These are phyloP conservation scores for Phoenix dactylifera DNA, from an alignment of 176 grass and related monocot species.

Conservation along the genomic window DNA sequence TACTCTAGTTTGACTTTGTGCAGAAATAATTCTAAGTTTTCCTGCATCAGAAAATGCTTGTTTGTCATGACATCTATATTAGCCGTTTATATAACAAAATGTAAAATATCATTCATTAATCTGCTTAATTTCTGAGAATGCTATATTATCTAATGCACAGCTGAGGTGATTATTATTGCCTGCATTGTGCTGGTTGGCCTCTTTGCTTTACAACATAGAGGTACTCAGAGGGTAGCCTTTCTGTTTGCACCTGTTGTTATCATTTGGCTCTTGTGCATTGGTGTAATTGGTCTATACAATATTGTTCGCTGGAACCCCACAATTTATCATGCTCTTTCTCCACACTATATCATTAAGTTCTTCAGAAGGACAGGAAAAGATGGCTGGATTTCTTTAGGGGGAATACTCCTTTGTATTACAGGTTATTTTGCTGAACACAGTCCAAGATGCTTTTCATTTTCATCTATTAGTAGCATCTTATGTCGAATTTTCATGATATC, in stretches of 20 bases:
- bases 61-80: too few species aligned
- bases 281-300: slow-evolving; percentile 74
- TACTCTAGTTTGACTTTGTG: too few species aligned
- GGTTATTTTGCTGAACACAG: slow-evolving; percentile 28
- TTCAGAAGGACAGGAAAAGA: slow-evolving; percentile 74
- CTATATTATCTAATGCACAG: slow-evolving; percentile 21
- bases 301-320: slow-evolving; percentile 71
- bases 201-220: slow-evolving; percentile 89
- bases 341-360: slow-evolving; percentile 67
- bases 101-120: too few species aligned
- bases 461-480: neutral
- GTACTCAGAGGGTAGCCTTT: slow-evolving; percentile 90
- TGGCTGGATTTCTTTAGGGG: slow-evolving; percentile 95
- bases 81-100: too few species aligned
- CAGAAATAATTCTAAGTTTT: too few species aligned
- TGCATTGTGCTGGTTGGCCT: slow-evolving; percentile 90
- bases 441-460: neutral
- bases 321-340: slow-evolving; percentile 79
- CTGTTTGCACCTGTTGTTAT: slow-evolving; percentile 83
- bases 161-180: slow-evolving; percentile 77
- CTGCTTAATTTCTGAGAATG: too few species aligned
- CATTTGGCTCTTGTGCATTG: slow-evolving; percentile 73
- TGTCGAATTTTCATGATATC: neutral
- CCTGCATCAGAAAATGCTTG: too few species aligned
- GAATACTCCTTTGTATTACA: slow-evolving; percentile 87